A percentile compares a stretch with the other conserved stretches of the same genome.
phyloP scores from a whole-genome alignment of 2,329 filamentous ascomycete genomes.

The Erysiphe pulchra region DNA sequence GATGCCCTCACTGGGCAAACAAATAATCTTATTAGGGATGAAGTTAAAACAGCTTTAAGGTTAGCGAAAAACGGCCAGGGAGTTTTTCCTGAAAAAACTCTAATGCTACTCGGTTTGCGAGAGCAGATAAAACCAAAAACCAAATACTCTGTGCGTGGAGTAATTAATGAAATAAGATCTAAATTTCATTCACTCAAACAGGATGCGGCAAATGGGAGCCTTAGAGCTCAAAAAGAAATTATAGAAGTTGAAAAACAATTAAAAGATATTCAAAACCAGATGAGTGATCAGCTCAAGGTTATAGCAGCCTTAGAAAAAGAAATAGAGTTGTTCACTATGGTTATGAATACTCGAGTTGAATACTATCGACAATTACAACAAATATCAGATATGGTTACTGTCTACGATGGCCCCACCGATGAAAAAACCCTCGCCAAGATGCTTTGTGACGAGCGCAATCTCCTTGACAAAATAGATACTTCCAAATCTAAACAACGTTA shows the following conservation, averaged over 20 bases:
- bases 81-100: slow-evolving; percentile 37
- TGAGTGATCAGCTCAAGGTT: slow-evolving; percentile 25
- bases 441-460: slow-evolving; percentile 30
- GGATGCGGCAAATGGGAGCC: slow-evolving; percentile 25
- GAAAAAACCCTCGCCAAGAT: slow-evolving; percentile 16
- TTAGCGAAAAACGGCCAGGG: slow-evolving; percentile 38
- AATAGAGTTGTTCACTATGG: slow-evolving; percentile 44
- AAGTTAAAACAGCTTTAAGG: slow-evolving; percentile 34
- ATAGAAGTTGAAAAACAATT: slow-evolving; percentile 38
- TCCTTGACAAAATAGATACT: slow-evolving; percentile 31
- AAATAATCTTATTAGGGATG: slow-evolving; percentile 51
- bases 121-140: slow-evolving; percentile 21
- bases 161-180: slow-evolving; percentile 43
- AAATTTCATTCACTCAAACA: slow-evolving; percentile 32
- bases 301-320: slow-evolving; percentile 33
- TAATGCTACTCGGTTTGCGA: slow-evolving; percentile 25
- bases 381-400: slow-evolving; percentile 67
- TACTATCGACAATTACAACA: slow-evolving; percentile 79
- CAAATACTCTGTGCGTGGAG: slow-evolving; percentile 39
- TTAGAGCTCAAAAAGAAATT: slow-evolving; percentile 34
- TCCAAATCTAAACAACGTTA: slow-evolving; percentile 56
- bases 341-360: slow-evolving; percentile 67
- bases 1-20: slow-evolving; percentile 49
- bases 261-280: slow-evolving; percentile 27
- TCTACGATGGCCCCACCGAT: slow-evolving; percentile 31